Conservation (phyloP, 2,329 filamentous ascomycete genomes). For the Gremmenia infestans region DNA sequence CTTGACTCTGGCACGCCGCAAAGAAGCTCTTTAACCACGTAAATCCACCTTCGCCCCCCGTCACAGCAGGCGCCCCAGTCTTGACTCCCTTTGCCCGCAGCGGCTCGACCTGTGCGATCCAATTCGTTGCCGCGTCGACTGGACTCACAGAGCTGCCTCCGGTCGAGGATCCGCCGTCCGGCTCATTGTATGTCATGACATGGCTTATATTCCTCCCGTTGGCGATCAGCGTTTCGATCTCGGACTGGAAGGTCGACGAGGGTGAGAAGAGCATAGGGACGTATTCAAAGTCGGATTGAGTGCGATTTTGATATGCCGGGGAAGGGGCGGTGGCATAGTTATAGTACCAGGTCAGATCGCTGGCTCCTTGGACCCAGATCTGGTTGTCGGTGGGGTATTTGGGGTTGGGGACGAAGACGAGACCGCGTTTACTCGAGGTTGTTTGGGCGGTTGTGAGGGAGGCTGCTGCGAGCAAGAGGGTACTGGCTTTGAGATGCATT, state of each 20-base stretch:
- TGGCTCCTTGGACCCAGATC: constrained; percentile 54
- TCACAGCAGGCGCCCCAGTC: constrained; percentile 64
- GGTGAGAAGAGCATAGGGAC: constrained; percentile 74
- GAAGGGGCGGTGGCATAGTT: constrained; percentile 64
- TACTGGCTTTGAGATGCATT: constrained; percentile 12
- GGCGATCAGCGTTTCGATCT: constrained; percentile 51
- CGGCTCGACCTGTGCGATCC: constrained; percentile 68
- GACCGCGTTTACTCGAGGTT: constrained; percentile 57
- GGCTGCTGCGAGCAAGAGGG: constrained; percentile 11
- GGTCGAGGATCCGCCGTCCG: constrained; percentile 50
- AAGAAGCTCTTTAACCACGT: constrained; percentile 66
- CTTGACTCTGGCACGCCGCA: constrained; percentile 50
- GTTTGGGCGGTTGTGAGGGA: constrained; percentile 5
- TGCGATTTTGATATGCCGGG: constrained; percentile 40
- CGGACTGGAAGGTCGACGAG: constrained; percentile 52
- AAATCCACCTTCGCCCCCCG: constrained; percentile 54
- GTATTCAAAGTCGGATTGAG: constrained; percentile 60
- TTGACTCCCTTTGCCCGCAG: constrained; percentile 59
- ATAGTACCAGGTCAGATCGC: constrained; percentile 77
- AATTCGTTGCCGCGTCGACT: constrained; percentile 57
- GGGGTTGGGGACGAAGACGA: constrained; percentile 59
- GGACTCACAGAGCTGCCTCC: constrained; percentile 62
- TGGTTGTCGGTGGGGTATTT: constrained; percentile 55
- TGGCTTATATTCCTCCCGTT: constrained; percentile 56
- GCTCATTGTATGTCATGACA: constrained; percentile 74